phyloP scores from a whole-genome alignment of 257 asterid genomes.

The Mitragyna speciosa region DNA sequence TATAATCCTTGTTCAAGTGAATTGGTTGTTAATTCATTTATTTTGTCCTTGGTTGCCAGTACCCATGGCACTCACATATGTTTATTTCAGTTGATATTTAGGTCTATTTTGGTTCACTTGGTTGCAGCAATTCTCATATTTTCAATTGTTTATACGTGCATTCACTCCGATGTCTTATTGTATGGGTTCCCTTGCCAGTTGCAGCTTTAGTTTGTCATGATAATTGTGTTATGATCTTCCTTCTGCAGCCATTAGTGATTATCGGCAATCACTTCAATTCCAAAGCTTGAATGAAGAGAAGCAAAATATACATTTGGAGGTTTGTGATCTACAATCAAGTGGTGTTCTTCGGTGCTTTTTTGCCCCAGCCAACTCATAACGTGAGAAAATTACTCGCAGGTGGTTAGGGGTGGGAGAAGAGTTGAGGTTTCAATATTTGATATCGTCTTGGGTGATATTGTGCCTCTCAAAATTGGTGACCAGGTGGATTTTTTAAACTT shows the following conservation, averaged over 20 bases:
- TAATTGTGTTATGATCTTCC: neutral
- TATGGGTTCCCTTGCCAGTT: neutral
- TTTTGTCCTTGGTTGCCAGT: neutral
- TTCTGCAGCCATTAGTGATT: conserved; percentile 84
- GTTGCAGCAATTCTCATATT: neutral
- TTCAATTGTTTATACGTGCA: neutral
- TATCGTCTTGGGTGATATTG: conserved; percentile 83
- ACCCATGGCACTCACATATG: neutral
- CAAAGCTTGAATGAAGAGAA: conserved; percentile 93
- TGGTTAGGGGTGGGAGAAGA: conserved; percentile 82
- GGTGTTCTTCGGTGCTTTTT: neutral
- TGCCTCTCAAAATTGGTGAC: conserved; percentile 96
- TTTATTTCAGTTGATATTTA: neutral
- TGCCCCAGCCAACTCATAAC: neutral
- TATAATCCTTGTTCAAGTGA: neutral
- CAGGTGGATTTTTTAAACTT: conserved; percentile 50
- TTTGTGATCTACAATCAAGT: conserved; percentile 26
- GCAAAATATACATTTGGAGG: conserved; percentile 97
- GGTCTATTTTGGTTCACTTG: neutral
- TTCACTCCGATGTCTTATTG: neutral
- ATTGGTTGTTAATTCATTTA: neutral
- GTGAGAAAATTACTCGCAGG: conserved; percentile 41
- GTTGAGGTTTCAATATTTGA: conserved; percentile 77
- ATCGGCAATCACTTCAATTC: conserved; percentile 93
- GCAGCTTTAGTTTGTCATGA: neutral